Evolutionary conservation across 108 stramenopile genomes (phyloP), one percentile per base, ranked within the genome.

Genomic region (Skeletonema costatum): DNA sequence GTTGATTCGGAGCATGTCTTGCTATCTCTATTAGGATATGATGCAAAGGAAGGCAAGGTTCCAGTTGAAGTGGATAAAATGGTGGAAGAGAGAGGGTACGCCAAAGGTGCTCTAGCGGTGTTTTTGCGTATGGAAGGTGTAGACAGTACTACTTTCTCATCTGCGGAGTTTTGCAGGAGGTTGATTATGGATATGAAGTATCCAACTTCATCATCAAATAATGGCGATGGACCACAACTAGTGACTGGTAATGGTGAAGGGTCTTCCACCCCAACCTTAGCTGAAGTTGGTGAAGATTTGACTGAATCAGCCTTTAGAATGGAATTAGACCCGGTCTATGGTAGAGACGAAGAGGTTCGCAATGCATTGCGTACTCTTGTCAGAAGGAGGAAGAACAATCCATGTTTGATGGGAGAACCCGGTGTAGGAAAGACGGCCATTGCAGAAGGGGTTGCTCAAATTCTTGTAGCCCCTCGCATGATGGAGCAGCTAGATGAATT

Each of bases 361-460:
- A 79, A 86, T 17, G 98, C 91, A 59, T 96, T 99, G 74, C 97
- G 97, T 72, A 97, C 99, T 59, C 86, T 99, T 21, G 90, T 91
- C 65, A 89, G 99, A 33, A 87, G 98, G 36, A 98, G 97, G 63
- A 99, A 99, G 92, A 98, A 98, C 81, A 99, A 99, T 82, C 98
- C 98, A 2, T 90, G 97, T 14, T 83, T 99, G 48, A 96, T 99
- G 69, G 99, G 99, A 33, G 98, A 99, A 79, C 98, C 99, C 3
- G 98, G 98, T 59, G 97, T 97, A n/a, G 97, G 97, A 48, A 98
- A 98, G 85, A 99, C 99, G 16, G 99, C 98, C 10, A 96, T 99
- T 60, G 98, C 96, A n/a, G 99, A 99, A 69, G 96, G 96, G 32
- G 92, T 97, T 68, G 96, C 93, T 0, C 90, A 93, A 44, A 94